A percentile compares a stretch with the other conserved stretches of the same genome.
These are phyloP conservation scores for Lolium multiflorum DNA, from an alignment of 176 grass and related monocot species.

Conservation along the genomic window DNA sequence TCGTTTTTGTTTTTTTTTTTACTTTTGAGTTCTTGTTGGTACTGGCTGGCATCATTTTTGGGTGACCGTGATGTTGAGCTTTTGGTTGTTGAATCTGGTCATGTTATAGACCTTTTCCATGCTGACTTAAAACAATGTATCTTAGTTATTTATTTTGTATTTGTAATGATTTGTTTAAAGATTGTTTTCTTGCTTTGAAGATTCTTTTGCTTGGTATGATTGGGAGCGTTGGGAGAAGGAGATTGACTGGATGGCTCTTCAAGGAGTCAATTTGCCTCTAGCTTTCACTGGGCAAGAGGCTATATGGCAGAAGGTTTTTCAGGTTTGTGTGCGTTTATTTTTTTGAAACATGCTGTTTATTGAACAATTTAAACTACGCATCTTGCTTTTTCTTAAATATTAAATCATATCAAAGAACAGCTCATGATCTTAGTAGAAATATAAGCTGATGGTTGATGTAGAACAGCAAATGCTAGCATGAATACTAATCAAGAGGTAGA, in stretches of 20 bases:
- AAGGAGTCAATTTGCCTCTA: slow-evolving; percentile 81
- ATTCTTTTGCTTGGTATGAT: slow-evolving; percentile 87
- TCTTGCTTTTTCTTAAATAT: neutral
- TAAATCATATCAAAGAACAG: slow-evolving; percentile 18
- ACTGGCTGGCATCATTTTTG: neutral
- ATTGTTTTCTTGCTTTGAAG: slow-evolving; percentile 45
- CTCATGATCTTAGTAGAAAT: neutral
- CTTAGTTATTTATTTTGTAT: neutral
- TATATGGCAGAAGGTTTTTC: slow-evolving; percentile 81
- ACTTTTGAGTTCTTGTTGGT: slow-evolving; percentile 14
- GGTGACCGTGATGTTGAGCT: neutral
- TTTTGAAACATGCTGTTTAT: neutral
- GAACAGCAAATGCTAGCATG: neutral
- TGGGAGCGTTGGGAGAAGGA: slow-evolving; percentile 84
- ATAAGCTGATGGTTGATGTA: slow-evolving; percentile 10
- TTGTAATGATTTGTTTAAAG: neutral
- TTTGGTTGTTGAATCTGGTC: slow-evolving; percentile 23
- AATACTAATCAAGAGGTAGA: slow-evolving; percentile 11
- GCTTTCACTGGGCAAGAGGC: slow-evolving; percentile 80
- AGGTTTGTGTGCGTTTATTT: slow-evolving; percentile 44
- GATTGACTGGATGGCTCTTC: slow-evolving; percentile 92
- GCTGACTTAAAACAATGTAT: neutral
- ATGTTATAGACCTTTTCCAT: neutral
- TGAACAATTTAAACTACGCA: neutral
- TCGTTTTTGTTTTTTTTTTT: neutral